phyloP scores from a whole-genome alignment of 2,329 filamentous ascomycete species.

The Pseudogymnoascus sp. region DNA sequence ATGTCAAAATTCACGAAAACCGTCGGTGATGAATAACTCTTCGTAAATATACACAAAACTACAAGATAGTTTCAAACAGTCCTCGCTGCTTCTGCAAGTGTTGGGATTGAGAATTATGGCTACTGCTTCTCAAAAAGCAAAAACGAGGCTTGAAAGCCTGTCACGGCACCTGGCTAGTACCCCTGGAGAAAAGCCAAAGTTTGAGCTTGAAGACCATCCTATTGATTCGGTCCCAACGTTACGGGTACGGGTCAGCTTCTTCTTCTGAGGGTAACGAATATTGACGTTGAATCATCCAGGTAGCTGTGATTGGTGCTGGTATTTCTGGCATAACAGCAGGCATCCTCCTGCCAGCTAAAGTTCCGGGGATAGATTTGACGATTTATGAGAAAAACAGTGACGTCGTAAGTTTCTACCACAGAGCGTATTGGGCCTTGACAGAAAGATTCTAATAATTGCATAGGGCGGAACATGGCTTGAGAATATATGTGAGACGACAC shows the following conservation, averaged over 20 bases:
- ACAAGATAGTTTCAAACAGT: background rate
- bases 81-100: background rate
- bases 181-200: conserved; percentile 17
- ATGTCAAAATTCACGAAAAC: background rate
- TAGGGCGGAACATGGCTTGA: conserved; percentile 48
- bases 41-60: background rate
- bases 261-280: background rate
- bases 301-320: conserved; percentile 58
- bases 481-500: conserved; percentile 31
- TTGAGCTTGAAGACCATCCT: conserved; percentile 35
- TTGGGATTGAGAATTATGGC: background rate
- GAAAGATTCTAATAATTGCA: conserved; percentile 10
- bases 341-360: conserved; percentile 58
- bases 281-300: conserved; percentile 21
- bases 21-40: background rate
- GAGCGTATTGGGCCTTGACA: conserved; percentile 41
- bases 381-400: conserved; percentile 64
- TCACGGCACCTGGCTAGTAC: background rate
- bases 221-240: conserved; percentile 15
- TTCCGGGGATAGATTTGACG: conserved; percentile 57
- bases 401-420: conserved; percentile 43
- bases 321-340: conserved; percentile 58
- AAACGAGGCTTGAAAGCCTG: background rate
- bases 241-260: background rate
- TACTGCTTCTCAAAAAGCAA: background rate